phyloP scores from a whole-genome alignment of 768 basidiomycete genomes.

The Cystobasidium tubakii region DNA sequence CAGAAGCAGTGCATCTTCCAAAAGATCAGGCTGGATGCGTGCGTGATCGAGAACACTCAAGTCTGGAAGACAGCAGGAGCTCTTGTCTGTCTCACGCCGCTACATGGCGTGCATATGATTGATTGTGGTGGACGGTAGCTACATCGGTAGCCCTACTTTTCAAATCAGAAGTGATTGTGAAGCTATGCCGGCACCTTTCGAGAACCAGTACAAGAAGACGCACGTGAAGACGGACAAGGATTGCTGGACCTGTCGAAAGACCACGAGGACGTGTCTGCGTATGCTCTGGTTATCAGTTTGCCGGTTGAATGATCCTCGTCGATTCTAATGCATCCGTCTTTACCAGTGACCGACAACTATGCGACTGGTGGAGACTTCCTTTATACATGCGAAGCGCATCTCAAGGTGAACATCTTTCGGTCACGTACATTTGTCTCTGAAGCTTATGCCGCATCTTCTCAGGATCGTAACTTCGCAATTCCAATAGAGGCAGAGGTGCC shows the following conservation, averaged over 20 bases:
- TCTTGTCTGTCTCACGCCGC: too few relatives aligned
- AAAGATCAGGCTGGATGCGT: too few relatives aligned
- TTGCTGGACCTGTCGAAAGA: conserved; percentile 35
- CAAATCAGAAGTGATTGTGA: too few relatives aligned
- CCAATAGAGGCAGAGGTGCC: background rate
- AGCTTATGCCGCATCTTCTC: background rate
- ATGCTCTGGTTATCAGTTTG: background rate
- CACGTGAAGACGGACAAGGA: conserved; percentile 36
- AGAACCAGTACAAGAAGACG: conserved; percentile 22
- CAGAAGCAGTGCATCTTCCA: too few relatives aligned
- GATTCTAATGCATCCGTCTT: background rate
- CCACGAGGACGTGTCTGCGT: conserved; percentile 23
- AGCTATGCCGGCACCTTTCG: conserved; percentile 24
- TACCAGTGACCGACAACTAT: conserved; percentile 30
- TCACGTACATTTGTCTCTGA: background rate
- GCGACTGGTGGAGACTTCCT: conserved; percentile 26
- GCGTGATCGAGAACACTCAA: too few relatives aligned
- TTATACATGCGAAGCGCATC: conserved; percentile 26
- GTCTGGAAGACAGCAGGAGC: too few relatives aligned
- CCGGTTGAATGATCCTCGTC: too few relatives aligned
- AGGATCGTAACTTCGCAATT: conserved; percentile 29
- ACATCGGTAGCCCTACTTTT: too few relatives aligned
- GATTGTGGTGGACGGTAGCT: too few relatives aligned
- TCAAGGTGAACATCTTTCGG: background rate
- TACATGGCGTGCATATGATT: too few relatives aligned